A percentile compares a stretch with the other conserved stretches of the same genome.
Conservation (phyloP, 2,329 filamentous ascomycete species). For the Diaporthe capsici region DNA sequence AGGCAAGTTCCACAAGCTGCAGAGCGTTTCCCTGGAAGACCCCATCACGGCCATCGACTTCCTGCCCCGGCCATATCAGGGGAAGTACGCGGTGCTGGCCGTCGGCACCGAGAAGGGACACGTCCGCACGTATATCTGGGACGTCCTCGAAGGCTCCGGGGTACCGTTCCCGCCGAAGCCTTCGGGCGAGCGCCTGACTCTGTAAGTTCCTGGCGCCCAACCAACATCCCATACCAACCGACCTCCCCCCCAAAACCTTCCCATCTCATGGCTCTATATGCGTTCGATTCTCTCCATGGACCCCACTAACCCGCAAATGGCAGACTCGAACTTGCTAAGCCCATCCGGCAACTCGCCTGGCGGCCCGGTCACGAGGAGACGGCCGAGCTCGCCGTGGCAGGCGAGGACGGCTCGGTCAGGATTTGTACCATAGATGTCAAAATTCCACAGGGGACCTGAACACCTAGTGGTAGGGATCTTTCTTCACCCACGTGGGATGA, state of each 20-base stretch:
- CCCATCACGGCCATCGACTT: conserved; percentile 83
- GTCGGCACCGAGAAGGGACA: conserved; percentile 70
- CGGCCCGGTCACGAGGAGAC: conserved; percentile 60
- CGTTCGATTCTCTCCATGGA: not conserved
- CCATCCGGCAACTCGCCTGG: conserved; percentile 79
- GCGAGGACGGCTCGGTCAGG: conserved; percentile 73
- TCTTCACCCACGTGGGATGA: not conserved
- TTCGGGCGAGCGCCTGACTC: conserved; percentile 19
- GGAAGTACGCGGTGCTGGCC: conserved; percentile 60
- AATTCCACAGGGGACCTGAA: conserved; percentile 35
- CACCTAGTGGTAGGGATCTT: not conserved
- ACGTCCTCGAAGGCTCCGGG: conserved; percentile 49
- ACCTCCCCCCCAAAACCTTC: too few relatives aligned
- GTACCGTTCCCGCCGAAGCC: conserved; percentile 59
- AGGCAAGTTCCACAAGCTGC: conserved; percentile 5
- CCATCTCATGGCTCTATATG: not conserved
- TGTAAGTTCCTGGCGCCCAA: conserved; percentile 17
- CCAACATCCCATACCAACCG: not conserved
- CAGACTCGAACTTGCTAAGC: conserved; percentile 72
- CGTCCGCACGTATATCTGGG: conserved; percentile 60
- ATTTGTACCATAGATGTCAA: conserved; percentile 62
- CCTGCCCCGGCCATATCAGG: conserved; percentile 53
- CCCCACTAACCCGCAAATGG: not conserved
- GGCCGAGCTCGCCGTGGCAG: conserved; percentile 66
- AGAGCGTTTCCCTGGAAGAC: conserved; percentile 52